phyloP scores from a whole-genome alignment of 106 monocot species.

The Dendrobium catenatum region DNA sequence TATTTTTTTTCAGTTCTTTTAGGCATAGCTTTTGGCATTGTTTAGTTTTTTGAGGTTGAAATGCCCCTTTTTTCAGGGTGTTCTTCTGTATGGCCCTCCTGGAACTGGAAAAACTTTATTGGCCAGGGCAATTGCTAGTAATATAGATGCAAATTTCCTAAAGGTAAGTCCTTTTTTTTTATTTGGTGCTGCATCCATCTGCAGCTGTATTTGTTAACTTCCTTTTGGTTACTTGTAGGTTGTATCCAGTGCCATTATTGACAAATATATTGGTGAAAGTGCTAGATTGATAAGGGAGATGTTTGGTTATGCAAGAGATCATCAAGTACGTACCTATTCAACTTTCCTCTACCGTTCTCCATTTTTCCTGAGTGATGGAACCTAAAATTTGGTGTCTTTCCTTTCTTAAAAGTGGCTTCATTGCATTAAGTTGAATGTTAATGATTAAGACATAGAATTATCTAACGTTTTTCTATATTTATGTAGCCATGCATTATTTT shows the following conservation, averaged over 20 bases:
- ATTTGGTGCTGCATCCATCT: not conserved
- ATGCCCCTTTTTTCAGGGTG: conserved; percentile 36
- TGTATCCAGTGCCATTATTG: conserved; percentile 77
- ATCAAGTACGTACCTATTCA: conserved; percentile 31
- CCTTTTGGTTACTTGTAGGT: conserved; percentile 23
- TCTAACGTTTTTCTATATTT: conserved; percentile 8
- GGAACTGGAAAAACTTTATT: conserved; percentile 76
- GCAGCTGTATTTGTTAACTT: not conserved
- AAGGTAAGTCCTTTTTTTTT: conserved; percentile 27
- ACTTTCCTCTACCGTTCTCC: not conserved
- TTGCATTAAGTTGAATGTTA: not conserved
- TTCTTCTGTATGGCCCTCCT: conserved; percentile 84
- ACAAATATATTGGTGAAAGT: conserved; percentile 82
- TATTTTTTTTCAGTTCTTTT: not conserved
- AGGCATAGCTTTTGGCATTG: conserved; percentile 1
- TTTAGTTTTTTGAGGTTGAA: not conserved
- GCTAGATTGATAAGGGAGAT: conserved; percentile 74
- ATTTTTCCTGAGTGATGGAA: not conserved
- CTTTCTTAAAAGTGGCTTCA: not conserved
- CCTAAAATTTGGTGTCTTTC: not conserved
- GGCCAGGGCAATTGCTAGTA: conserved; percentile 80
- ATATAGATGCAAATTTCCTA: conserved; percentile 79
- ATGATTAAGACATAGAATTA: not conserved
- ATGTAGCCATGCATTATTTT: conserved; percentile 72
- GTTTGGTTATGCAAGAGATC: conserved; percentile 77